Evolutionary conservation across 2,329 filamentous ascomycete species (phyloP), one percentile per base, ranked within the genome.

Genomic region (Aureobasidium sp.): DNA sequence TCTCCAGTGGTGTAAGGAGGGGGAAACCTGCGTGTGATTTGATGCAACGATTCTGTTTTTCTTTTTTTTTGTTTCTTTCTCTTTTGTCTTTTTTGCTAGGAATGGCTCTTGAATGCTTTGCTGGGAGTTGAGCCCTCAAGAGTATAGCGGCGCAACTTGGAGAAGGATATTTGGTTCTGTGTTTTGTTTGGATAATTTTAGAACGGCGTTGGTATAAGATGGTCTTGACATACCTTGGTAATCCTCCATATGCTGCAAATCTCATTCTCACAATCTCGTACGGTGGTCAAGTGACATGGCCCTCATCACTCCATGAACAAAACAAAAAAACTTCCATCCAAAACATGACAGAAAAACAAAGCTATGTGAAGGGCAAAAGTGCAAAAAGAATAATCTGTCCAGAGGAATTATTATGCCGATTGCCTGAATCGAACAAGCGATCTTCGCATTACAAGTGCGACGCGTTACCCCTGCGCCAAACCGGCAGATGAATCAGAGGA

Each of bases 1-100:
- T 69, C 69, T 42, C 54, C 62, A 4, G 62, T 63, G 9, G 31
- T 68, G 35, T 67, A 81, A 45, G 53, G 5, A 4, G 40, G 11
- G n/a, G 35, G 10, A 0, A 13, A 33, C 8, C 15, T n/a, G 17
- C 4, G 17, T n/a, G 17, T n/a, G 25, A 38, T 21, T 13, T 2
- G 17, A 19, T n/a, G 7, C n/a, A n/a, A 53, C 7, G 17, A 19
- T 27, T 15, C 17, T 25, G 6, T 21, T 29, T 29, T 11, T 15
- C 8, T 53, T 27, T 17, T 27, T 17, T 13, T 40, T 50, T 17
- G 6, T 29, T 35, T 7, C n/a, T 50, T 50, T 17, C 17, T 50
- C 8, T 23, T 25, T 27, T 17, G 4, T 29, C 27, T 29, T 29
- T 29, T 29, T n/a, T n/a, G n/a, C n/a, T n/a, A n/a, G n/a, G n/a